Percentiles rank a stretch among this genome's conserved stretches.
Conservation (phyloP, 164 flowering plant genomes). For the Cinnamomum micranthum region DNA sequence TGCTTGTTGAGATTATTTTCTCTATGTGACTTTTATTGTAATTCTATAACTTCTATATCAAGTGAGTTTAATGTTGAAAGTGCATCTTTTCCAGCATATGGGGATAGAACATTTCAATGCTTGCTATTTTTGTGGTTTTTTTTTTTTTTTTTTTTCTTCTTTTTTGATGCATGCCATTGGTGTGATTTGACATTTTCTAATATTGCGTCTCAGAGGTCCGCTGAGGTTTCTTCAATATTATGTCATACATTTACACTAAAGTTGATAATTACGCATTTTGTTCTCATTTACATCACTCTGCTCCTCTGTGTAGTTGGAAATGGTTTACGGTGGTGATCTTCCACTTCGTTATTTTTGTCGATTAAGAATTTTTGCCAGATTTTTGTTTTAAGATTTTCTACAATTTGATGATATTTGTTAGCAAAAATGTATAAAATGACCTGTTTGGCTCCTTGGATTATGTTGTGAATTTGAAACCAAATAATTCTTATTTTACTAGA, state of each 20-base stretch:
- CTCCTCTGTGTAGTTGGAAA: background rate
- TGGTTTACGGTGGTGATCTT: background rate
- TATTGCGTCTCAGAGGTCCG: background rate
- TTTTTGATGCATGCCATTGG: background rate
- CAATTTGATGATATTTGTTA: too few species aligned
- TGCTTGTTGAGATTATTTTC: constrained; percentile 4
- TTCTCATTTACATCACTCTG: too few species aligned
- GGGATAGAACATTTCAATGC: too few species aligned
- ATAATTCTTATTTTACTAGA: background rate
- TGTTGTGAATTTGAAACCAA: background rate
- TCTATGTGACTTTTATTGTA: background rate
- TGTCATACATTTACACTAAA: too few species aligned
- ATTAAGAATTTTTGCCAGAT: too few species aligned
- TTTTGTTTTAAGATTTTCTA: too few species aligned
- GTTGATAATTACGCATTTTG: too few species aligned
- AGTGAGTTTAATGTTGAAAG: background rate
- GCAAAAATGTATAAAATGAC: too few species aligned
- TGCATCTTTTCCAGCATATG: background rate
- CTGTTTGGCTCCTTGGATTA: background rate
- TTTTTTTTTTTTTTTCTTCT: too few species aligned
- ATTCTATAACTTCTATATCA: background rate
- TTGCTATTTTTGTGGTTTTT: too few species aligned
- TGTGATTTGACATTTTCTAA: background rate
- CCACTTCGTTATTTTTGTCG: too few species aligned
- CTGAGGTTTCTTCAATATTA: too few species aligned